Percentiles rank a stretch among this genome's conserved stretches.
phyloP scores from a whole-genome alignment of 2,329 filamentous ascomycete genomes.

The Metarhizium humberi region DNA sequence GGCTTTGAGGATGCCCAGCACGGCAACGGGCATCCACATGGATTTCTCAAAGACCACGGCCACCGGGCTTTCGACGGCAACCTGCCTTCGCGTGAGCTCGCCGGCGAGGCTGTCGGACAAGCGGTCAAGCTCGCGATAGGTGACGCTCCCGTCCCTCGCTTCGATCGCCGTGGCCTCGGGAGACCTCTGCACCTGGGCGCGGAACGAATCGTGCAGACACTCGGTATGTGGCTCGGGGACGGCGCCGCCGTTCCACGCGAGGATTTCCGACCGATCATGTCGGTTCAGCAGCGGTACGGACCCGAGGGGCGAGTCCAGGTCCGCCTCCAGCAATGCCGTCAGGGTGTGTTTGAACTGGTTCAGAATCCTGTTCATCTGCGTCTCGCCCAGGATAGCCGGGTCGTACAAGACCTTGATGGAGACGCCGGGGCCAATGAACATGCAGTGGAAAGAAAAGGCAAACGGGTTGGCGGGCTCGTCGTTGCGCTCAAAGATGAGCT shows the following conservation, averaged over 20 bases:
- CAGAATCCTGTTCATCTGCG: background rate
- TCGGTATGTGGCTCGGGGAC: background rate
- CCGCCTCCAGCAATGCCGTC: background rate
- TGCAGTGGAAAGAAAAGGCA: background rate
- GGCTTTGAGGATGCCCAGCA: conserved; percentile 4
- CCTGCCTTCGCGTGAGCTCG: background rate
- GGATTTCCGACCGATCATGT: background rate
- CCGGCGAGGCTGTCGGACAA: background rate
- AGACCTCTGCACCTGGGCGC: background rate
- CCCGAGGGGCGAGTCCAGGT: background rate
- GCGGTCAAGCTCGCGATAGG: background rate
- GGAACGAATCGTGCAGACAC: background rate
- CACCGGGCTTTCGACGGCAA: background rate
- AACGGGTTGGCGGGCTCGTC: background rate
- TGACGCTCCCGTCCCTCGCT: background rate
- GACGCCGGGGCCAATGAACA: background rate
- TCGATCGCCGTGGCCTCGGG: background rate
- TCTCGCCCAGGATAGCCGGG: background rate
- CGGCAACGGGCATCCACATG: conserved; percentile 1
- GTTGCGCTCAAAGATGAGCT: background rate
- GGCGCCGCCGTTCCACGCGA: background rate
- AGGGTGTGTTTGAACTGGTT: conserved; percentile 5
- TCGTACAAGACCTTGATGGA: background rate
- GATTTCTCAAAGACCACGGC: background rate
- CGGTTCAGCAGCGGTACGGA: background rate